phyloP scores from a whole-genome alignment of 352 stramenopile genomes.

The Phytophthora nicotianae region DNA sequence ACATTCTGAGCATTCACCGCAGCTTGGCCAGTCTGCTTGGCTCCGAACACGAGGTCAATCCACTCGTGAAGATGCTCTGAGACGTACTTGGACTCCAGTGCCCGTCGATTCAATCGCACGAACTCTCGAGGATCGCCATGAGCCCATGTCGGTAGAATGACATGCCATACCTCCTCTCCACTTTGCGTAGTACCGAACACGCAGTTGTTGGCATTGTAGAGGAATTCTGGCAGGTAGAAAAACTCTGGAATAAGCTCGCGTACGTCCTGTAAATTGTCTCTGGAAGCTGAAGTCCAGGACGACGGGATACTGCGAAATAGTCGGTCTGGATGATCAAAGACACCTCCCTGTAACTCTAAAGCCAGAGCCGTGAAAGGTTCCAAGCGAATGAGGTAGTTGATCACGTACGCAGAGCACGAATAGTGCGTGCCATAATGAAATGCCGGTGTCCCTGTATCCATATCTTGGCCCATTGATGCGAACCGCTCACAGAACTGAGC shows the following conservation, averaged over 20 bases:
- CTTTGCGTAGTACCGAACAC: conserved; percentile 73
- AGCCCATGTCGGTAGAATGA: conserved; percentile 94
- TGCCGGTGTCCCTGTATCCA: conserved; percentile 73
- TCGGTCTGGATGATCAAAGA: conserved; percentile 95
- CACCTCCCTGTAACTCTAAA: conserved; percentile 66
- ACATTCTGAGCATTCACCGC: conserved; percentile 95
- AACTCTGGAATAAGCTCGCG: conserved; percentile 85
- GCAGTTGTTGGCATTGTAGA: conserved; percentile 79
- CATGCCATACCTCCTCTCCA: conserved; percentile 92
- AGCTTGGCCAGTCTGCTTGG: conserved; percentile 92
- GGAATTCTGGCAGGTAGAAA: conserved; percentile 79
- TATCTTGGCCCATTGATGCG: conserved; percentile 62
- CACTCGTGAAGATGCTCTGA: conserved; percentile 96
- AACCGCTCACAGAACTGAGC: conserved; percentile 89
- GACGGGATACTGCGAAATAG: conserved; percentile 96
- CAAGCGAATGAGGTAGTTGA: conserved; percentile 96
- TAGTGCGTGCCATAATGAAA: conserved; percentile 99
- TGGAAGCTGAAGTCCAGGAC: conserved; percentile 94
- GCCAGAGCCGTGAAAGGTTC: conserved; percentile 86
- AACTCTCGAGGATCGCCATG: conserved; percentile 94
- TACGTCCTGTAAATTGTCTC: conserved; percentile 91
- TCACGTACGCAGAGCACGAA: conserved; percentile 95
- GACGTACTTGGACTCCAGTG: conserved; percentile 96
- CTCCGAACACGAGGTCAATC: conserved; percentile 98
- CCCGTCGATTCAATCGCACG: conserved; percentile 93